Conservation (phyloP, 768 basidiomycete genomes). For the Fomitopsis pulvina region DNA sequence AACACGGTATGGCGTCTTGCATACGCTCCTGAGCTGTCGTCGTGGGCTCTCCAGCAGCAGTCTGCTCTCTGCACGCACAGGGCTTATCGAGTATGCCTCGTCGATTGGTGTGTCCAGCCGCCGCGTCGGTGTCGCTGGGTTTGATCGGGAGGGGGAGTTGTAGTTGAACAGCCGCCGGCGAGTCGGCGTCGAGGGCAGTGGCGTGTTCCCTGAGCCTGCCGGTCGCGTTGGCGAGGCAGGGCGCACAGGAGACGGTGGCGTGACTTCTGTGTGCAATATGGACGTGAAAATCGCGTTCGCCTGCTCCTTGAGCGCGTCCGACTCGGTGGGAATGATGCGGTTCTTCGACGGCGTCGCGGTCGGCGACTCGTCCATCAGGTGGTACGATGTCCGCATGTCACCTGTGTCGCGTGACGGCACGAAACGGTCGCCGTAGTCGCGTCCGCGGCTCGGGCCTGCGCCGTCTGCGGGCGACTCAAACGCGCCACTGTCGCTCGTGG, state of each 20-base stretch:
- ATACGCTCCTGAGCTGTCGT: conserved; percentile 72
- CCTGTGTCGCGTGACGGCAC: conserved; percentile 54
- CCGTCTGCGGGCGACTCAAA: conserved; percentile 34
- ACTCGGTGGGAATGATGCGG: conserved; percentile 34
- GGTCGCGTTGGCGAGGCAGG: conserved; percentile 48
- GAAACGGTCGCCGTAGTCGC: conserved; percentile 49
- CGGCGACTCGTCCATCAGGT: conserved; percentile 45
- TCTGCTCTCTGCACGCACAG: conserved; percentile 79
- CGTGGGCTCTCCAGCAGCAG: conserved; percentile 80
- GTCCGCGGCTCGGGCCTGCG: conserved; percentile 7
- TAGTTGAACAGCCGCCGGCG: conserved; percentile 63
- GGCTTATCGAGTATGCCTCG: conserved; percentile 85
- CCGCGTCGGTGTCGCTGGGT: conserved; percentile 47
- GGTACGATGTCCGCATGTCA: conserved; percentile 57
- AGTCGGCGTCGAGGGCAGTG: conserved; percentile 36
- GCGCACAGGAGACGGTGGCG: conserved; percentile 58
- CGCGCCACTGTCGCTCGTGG: conserved; percentile 46
- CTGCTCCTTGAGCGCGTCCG: conserved; percentile 58
- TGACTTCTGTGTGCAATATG: conserved; percentile 72
- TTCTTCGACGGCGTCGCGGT: conserved; percentile 33
- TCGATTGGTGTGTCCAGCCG: conserved; percentile 81
- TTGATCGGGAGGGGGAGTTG: conserved; percentile 47
- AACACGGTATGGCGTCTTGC: conserved; percentile 95
- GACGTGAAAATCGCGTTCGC: conserved; percentile 77
- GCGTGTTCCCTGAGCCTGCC: conserved; percentile 16